Evolutionary conservation across 2,329 filamentous ascomycete species (phyloP).

Genomic region (Rhynchosporium graminicola): DNA sequence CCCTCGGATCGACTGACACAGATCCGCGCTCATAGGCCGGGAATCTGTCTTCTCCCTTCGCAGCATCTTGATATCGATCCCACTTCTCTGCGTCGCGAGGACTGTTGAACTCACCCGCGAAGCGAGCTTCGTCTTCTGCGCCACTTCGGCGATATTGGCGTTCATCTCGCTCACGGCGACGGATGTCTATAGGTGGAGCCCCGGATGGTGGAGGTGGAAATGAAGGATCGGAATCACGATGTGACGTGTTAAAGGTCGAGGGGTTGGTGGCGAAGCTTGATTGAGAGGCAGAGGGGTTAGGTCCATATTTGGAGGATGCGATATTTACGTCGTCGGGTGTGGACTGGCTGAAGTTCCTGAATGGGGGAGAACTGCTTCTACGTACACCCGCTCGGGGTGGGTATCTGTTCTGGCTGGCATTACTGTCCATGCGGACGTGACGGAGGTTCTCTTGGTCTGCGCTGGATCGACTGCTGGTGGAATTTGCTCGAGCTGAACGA

Average conservation of each 20-base stretch:
- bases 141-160: slow-evolving; percentile 25
- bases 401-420: slow-evolving; percentile 27
- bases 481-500: slow-evolving; percentile 31
- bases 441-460: slow-evolving; percentile 13
- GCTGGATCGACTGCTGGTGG: slow-evolving; percentile 28
- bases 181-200: slow-evolving; percentile 29
- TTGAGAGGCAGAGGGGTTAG: slow-evolving; percentile 29
- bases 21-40: slow-evolving; percentile 26
- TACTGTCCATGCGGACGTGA: slow-evolving; percentile 32
- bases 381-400: slow-evolving; percentile 26
- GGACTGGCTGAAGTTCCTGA: slow-evolving; percentile 37
- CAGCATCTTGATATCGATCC: slow-evolving; percentile 34
- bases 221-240: slow-evolving; percentile 29
- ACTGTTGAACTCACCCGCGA: slow-evolving; percentile 34
- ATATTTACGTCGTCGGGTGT: slow-evolving; percentile 33
- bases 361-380: slow-evolving; percentile 31
- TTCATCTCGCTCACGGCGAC: slow-evolving; percentile 30
- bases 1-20: slow-evolving; percentile 25
- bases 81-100: slow-evolving; percentile 38
- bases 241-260: slow-evolving; percentile 25
- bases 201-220: slow-evolving; percentile 36
- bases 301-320: slow-evolving; percentile 26
- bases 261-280: slow-evolving; percentile 25
- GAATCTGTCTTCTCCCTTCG: slow-evolving; percentile 9
- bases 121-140: slow-evolving; percentile 31